phyloP scores from a whole-genome alignment of 2,329 filamentous ascomycete species.

The Microcyclospora pomicola region DNA sequence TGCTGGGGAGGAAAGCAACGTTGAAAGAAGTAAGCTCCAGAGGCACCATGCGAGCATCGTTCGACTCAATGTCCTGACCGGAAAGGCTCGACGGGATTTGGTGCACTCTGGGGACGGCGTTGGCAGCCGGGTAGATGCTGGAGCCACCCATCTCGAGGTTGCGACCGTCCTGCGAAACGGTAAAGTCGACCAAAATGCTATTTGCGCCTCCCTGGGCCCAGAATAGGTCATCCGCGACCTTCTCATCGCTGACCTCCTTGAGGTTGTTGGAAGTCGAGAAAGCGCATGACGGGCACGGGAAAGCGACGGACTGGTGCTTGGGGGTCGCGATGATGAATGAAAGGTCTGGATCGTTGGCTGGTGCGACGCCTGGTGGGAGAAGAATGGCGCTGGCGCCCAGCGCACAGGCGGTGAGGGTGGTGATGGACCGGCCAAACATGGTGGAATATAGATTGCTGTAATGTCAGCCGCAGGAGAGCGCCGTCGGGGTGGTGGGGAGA shows the following conservation, averaged over 20 bases:
- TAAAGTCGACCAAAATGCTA: conserved; percentile 36
- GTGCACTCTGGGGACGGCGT: conserved; percentile 6
- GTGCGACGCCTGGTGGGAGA: conserved; percentile 34
- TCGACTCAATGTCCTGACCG: conserved; percentile 11
- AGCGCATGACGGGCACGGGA: conserved; percentile 2
- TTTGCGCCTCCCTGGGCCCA: conserved; percentile 20
- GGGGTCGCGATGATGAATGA: background rate
- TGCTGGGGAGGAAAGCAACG: conserved; percentile 37
- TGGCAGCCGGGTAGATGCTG: conserved; percentile 39
- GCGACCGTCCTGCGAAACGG: conserved; percentile 32
- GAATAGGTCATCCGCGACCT: conserved; percentile 13
- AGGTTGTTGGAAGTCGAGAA: conserved; percentile 7
- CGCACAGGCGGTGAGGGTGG: conserved; percentile 16
- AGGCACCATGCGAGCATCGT: conserved; percentile 23
- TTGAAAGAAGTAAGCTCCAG: conserved; percentile 15
- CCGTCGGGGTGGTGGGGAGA: too few species aligned
- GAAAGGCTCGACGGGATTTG: conserved; percentile 14
- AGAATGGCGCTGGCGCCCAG: conserved; percentile 34
- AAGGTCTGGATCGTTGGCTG: conserved; percentile 19
- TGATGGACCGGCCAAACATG: conserved; percentile 22
- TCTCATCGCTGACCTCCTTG: conserved; percentile 11
- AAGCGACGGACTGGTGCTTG: background rate
- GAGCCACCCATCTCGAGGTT: conserved; percentile 46
- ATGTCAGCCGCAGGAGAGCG: too few species aligned
- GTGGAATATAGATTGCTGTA: conserved; percentile 1